These are phyloP conservation scores for Fusarium camptoceras DNA, from an alignment of 2,329 filamentous ascomycete genomes.

Conservation along the genomic window DNA sequence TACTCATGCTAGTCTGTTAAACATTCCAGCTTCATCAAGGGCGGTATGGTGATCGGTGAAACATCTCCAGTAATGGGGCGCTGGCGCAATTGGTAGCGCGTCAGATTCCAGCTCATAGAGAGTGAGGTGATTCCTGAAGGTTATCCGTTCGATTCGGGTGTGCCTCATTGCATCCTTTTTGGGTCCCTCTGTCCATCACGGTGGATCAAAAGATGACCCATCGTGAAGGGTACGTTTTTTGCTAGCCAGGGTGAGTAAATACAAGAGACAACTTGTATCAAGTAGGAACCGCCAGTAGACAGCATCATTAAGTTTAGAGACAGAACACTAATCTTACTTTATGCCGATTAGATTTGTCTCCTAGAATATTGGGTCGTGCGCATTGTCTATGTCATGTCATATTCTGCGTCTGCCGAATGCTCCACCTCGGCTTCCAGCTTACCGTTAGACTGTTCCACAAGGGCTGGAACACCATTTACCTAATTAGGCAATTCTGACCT, in stretches of 20 bases:
- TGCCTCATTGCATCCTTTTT: background rate
- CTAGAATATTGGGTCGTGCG: accelerated
- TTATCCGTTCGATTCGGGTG: slow-evolving; percentile 4
- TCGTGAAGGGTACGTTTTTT: background rate
- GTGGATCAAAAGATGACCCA: background rate
- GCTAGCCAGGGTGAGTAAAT: too few species aligned
- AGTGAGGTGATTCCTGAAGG: background rate
- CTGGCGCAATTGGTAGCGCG: slow-evolving; percentile 2
- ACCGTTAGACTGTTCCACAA: too few species aligned
- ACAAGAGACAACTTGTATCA: background rate
- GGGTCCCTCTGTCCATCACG: accelerated
- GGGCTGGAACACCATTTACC: slow-evolving; percentile 14
- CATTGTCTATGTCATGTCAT: background rate
- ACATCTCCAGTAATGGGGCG: background rate
- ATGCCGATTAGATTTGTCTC: accelerated
- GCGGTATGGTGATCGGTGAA: background rate
- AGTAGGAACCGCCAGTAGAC: accelerated
- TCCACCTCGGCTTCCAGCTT: background rate
- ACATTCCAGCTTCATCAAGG: background rate
- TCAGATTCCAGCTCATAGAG: background rate
- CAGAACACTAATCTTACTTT: background rate
- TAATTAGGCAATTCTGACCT: slow-evolving; percentile 15
- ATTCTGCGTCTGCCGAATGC: background rate
- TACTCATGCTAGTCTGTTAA: too few species aligned
- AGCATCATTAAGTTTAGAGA: background rate